Evolutionary conservation across 306 rosid genomes (phyloP).

Genomic region (Cucurbita moschata): DNA sequence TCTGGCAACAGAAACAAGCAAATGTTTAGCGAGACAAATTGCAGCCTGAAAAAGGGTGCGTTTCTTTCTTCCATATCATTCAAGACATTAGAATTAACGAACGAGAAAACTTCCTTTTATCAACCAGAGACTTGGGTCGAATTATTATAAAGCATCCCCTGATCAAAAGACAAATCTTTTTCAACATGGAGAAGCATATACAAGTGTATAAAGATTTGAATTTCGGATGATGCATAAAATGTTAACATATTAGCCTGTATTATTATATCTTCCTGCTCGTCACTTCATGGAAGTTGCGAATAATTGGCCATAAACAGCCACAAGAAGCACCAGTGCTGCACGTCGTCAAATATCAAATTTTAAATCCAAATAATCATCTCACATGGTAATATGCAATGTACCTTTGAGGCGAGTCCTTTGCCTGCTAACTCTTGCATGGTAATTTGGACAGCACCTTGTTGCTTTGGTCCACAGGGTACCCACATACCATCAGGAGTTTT

Average conservation of each 20-base stretch:
- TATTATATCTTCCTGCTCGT: not conserved
- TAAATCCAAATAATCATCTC: not conserved
- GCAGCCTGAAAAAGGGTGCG: not conserved
- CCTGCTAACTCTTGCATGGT: constrained; percentile 83
- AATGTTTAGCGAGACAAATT: constrained; percentile 2
- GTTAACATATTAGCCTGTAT: not conserved
- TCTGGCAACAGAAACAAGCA: constrained; percentile 35
- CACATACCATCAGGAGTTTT: constrained; percentile 49
- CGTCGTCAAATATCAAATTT: not conserved
- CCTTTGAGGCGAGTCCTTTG: constrained; percentile 77
- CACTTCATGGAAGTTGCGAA: not conserved
- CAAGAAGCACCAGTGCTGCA: not conserved
- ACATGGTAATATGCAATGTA: constrained; percentile 9
- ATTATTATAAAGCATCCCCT: not conserved
- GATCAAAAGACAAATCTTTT: not conserved
- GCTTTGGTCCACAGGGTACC: constrained; percentile 94
- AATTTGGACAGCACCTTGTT: constrained; percentile 51
- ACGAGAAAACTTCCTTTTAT: not conserved
- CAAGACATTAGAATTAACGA: not conserved
- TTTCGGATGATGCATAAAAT: not conserved
- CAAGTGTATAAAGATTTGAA: not conserved
- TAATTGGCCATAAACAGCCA: not conserved
- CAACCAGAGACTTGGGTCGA: not conserved
- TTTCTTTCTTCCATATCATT: not conserved
- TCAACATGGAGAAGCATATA: not conserved